Conservation (phyloP, 2,329 filamentous ascomycete species). For the Curvularia sp. region DNA sequence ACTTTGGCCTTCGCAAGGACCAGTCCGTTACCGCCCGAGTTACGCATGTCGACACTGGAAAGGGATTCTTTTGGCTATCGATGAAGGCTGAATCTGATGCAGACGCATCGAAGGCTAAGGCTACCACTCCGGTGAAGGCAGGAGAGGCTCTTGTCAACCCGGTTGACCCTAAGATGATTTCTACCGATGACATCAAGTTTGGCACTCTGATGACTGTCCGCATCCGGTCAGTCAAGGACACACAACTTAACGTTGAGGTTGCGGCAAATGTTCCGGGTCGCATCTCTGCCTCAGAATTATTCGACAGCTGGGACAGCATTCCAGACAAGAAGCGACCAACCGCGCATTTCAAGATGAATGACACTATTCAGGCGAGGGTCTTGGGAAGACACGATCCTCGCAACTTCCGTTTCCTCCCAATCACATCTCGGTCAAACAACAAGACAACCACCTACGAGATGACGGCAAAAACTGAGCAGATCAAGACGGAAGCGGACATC, state of each 20-base stretch:
- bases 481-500: slow-evolving; percentile 63
- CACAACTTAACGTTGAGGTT: slow-evolving; percentile 89
- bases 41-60: slow-evolving; percentile 72
- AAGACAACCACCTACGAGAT: slow-evolving; percentile 79
- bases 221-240: slow-evolving; percentile 84
- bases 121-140: slow-evolving; percentile 32
- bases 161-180: slow-evolving; percentile 68
- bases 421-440: slow-evolving; percentile 83
- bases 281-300: slow-evolving; percentile 88
- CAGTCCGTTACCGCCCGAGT: slow-evolving; percentile 79
- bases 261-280: slow-evolving; percentile 90
- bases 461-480: slow-evolving; percentile 72
- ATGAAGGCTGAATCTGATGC: slow-evolving; percentile 60
- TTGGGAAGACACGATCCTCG: slow-evolving; percentile 88
- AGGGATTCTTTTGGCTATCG: slow-evolving; percentile 72
- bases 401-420: slow-evolving; percentile 88
- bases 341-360: slow-evolving; percentile 73
- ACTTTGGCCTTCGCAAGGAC: slow-evolving; percentile 79
- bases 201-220: slow-evolving; percentile 78
- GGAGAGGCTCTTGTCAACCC: slow-evolving; percentile 61
- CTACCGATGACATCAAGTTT: slow-evolving; percentile 74
- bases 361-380: slow-evolving; percentile 75
- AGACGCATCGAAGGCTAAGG: slow-evolving; percentile 41
- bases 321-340: slow-evolving; percentile 81
- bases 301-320: slow-evolving; percentile 88